These are phyloP conservation scores for Phialophora chinensis DNA, from an alignment of 2,329 filamentous ascomycete genomes.

Conservation along the genomic window DNA sequence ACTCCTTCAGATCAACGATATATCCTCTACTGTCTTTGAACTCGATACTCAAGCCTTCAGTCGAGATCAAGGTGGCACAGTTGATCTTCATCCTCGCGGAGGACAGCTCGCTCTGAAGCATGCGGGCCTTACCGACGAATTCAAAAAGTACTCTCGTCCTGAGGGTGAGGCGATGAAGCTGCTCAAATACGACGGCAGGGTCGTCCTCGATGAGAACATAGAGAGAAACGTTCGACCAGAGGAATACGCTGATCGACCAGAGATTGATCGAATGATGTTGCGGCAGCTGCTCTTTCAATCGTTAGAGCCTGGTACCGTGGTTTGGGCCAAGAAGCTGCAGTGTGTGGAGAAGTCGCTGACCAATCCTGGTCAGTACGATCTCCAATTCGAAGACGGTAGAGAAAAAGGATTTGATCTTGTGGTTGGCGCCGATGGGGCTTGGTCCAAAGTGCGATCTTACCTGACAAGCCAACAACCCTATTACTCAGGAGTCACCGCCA, in stretches of 20 bases:
- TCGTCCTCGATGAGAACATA: slow-evolving; percentile 43
- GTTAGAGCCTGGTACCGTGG: slow-evolving; percentile 53
- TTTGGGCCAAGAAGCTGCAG: slow-evolving; percentile 56
- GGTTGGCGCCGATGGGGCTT: slow-evolving; percentile 54
- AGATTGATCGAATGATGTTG: slow-evolving; percentile 60
- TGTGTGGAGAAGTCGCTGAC: slow-evolving; percentile 41
- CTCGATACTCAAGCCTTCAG: slow-evolving; percentile 49
- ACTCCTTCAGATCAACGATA: slow-evolving; percentile 56
- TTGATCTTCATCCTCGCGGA: slow-evolving; percentile 61
- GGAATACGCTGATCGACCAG: slow-evolving; percentile 50
- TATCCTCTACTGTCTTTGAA: slow-evolving; percentile 60
- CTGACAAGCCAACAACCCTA: slow-evolving; percentile 40
- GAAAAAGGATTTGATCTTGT: slow-evolving; percentile 44
- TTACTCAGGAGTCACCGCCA: slow-evolving; percentile 48
- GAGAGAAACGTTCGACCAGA: slow-evolving; percentile 11
- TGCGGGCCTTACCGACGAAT: slow-evolving; percentile 58
- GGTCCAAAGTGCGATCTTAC: slow-evolving; percentile 44
- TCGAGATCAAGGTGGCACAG: slow-evolving; percentile 57
- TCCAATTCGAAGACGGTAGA: slow-evolving; percentile 26
- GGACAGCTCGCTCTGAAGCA: slow-evolving; percentile 60
- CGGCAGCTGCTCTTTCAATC: slow-evolving; percentile 55
- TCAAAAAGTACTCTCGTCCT: slow-evolving; percentile 58
- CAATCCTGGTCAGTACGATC: slow-evolving; percentile 21
- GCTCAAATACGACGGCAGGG: slow-evolving; percentile 50
- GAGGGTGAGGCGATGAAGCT: slow-evolving; percentile 60